Evolutionary conservation across 148 eudicot genomes (phyloP), one percentile per base, ranked within the genome.

Genomic region (Diospyros kaki): DNA sequence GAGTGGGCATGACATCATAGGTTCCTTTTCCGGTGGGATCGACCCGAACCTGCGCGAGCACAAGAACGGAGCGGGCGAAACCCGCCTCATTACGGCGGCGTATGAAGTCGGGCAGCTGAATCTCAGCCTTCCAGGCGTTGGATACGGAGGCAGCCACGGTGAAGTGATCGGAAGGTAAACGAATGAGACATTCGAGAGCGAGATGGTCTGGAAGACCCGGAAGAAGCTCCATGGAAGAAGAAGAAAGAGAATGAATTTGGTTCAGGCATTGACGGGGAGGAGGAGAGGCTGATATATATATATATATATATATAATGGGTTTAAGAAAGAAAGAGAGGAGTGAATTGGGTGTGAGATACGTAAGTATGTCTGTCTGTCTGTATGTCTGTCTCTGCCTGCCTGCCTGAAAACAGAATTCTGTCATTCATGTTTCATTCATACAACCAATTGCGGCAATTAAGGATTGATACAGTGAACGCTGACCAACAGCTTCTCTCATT

Each of bases 151-250:
- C 46, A 1, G 81, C 86, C 2, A 88, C 65, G 0, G 96, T 78
- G 71, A 95, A 84, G 9, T 73, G 51, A 2, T 84, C 58, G 75
- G 81, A 81, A 1, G 92, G 82, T 6, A 88, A 65, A 42, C 96
- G 83, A 39, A 88, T 78, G 7, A 92, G 80, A 71, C 97, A 95
- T 46, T 88, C 89, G 1, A 85, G 75, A 42, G 91, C 94, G 72
- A 95, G 51, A 56, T 89, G 90, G 66, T 87, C 69, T 0, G 88
- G 89, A 6, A 95, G 87, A 58, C 92, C 90, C 28, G 94, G 94
- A 71, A 93, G 77, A 53, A 86, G 83, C 64, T 88, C 93, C 97
- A 82, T 90, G 58, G 18, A 6, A 43, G 50, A 9, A 15, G 7
- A n/a, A 28, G 42, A 2, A 6, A 43, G 9, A 17, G 39, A 13